Percentiles rank a stretch among this genome's conserved stretches.
Conservation (phyloP, 352 stramenopile genomes). For the Globisporangium emineosum region DNA sequence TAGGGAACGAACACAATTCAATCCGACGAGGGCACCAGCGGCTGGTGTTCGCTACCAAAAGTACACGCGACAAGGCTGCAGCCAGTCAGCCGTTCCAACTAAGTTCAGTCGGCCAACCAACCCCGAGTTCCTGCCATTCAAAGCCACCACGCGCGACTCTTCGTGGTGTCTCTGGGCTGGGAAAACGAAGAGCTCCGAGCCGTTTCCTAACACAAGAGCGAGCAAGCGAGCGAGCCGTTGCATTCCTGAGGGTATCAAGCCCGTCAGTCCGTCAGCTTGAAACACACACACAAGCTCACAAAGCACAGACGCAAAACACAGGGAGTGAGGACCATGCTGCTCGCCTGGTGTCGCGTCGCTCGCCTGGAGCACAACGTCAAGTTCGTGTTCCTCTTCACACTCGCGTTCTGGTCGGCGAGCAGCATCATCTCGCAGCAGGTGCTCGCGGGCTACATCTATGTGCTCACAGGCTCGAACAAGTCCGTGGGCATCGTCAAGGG, state of each 20-base stretch:
- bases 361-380: slow-evolving; percentile 67
- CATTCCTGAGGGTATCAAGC: background rate
- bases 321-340: background rate
- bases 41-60: no score
- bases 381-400: slow-evolving; percentile 69
- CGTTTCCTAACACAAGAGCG: background rate
- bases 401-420: slow-evolving; percentile 55
- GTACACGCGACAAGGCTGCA: no score
- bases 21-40: no score
- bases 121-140: background rate
- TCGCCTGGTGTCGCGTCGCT: background rate
- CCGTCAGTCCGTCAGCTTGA: background rate
- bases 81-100: no score
- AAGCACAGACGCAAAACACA: background rate
- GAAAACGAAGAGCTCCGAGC: background rate
- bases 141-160: background rate
- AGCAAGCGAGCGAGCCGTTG: background rate
- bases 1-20: no score
- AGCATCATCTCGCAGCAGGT: slow-evolving; percentile 62
- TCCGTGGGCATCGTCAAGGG: slow-evolving; percentile 39
- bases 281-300: background rate
- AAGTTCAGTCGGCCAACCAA: background rate
- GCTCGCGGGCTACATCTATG: slow-evolving; percentile 53
- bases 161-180: background rate
- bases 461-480: slow-evolving; percentile 50